Evolutionary conservation across 1,284 basidiomycete genomes (phyloP).

Genomic region (Pterulicium gracile): DNA sequence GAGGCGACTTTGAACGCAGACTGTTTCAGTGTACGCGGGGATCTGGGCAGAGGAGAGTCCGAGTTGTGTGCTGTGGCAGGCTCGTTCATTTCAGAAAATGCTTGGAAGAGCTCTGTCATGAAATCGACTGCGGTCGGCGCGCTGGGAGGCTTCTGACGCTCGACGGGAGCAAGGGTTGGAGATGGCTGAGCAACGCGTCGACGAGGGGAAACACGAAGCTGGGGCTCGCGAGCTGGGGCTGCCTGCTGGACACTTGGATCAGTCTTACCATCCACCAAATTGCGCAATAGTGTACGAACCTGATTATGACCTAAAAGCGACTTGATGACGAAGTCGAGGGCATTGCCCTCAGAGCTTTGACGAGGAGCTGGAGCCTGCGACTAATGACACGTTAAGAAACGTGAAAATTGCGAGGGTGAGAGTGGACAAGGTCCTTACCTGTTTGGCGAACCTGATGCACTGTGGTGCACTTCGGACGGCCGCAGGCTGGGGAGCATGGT

Average conservation of each 20-base stretch:
- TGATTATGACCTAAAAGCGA: not conserved
- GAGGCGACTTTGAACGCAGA: too few species aligned
- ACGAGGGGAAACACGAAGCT: not conserved
- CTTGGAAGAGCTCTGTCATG: not conserved
- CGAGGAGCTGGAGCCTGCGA: not conserved
- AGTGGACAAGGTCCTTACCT: too few species aligned
- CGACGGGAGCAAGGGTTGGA: not conserved
- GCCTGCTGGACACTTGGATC: not conserved
- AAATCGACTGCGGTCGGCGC: too few species aligned
- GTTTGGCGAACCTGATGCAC: too few species aligned
- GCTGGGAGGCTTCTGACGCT: not conserved
- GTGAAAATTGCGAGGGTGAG: too few species aligned
- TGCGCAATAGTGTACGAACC: not conserved
- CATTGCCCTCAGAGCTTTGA: not conserved
- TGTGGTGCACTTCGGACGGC: too few species aligned
- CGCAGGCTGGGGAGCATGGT: too few species aligned
- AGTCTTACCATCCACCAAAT: not conserved
- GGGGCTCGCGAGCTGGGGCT: not conserved
- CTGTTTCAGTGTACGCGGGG: too few species aligned
- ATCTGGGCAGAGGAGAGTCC: too few species aligned
- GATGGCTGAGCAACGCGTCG: not conserved
- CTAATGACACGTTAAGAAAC: too few species aligned
- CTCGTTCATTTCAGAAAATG: not conserved
- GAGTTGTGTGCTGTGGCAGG: too few species aligned
- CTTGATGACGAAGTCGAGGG: not conserved